phyloP scores from a whole-genome alignment of 345 rosid genomes.

The Gossypium mustelinum region DNA sequence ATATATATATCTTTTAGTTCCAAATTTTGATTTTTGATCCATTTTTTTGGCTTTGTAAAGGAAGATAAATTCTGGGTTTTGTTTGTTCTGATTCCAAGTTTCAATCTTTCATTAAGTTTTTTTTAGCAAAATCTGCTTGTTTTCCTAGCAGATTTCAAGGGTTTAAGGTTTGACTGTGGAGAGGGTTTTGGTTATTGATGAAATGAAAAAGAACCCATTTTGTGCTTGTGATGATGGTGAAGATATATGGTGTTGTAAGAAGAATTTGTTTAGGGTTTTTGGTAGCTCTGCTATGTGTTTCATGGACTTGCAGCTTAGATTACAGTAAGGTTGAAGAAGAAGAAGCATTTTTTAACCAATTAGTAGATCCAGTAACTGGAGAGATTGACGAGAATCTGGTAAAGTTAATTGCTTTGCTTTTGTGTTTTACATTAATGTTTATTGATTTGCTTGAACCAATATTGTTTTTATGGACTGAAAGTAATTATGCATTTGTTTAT shows the following conservation, averaged over 20 bases:
- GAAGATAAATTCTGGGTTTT: slow-evolving; percentile 18
- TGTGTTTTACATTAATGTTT: neutral
- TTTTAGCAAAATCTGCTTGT: neutral
- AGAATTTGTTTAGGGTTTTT: slow-evolving; percentile 26
- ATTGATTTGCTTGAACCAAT: neutral
- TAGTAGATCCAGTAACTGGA: slow-evolving; percentile 46
- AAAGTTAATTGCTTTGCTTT: slow-evolving; percentile 17
- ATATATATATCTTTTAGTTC: neutral
- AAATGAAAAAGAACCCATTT: slow-evolving; percentile 31
- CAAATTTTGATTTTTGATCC: neutral
- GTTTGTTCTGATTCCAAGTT: slow-evolving; percentile 12
- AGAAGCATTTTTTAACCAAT: slow-evolving; percentile 35
- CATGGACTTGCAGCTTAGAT: slow-evolving; percentile 10
- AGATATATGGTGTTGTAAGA: slow-evolving; percentile 15
- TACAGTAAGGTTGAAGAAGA: slow-evolving; percentile 32
- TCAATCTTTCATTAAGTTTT: neutral
- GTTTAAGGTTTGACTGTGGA: neutral
- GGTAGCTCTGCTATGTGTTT: slow-evolving; percentile 31
- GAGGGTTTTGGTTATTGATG: slow-evolving; percentile 20
- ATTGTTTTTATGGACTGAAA: neutral
- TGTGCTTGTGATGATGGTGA: slow-evolving; percentile 10
- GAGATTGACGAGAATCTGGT: slow-evolving; percentile 53
- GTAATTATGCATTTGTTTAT: neutral
- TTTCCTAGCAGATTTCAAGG: neutral
- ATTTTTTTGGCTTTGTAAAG: slow-evolving; percentile 7